Evolutionary conservation across 2,329 filamentous ascomycete species (phyloP).

Genomic region (Trichoderma sp.): DNA sequence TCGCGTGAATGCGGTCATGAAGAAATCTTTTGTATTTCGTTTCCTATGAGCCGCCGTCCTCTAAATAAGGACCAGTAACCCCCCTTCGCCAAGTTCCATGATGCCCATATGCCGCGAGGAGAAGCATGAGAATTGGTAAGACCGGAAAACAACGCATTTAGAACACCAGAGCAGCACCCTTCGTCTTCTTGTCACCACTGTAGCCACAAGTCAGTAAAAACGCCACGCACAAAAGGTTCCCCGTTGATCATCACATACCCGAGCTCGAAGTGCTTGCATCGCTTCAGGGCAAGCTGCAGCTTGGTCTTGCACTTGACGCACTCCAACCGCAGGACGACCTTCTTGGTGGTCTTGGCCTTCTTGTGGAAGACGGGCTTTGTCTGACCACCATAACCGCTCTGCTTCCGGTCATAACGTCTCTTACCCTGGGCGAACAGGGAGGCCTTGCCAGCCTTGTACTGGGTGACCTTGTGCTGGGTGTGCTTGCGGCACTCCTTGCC

Average conservation of each 20-base stretch:
- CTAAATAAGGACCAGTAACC: constrained; percentile 50
- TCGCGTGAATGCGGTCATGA: constrained; percentile 25
- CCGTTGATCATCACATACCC: constrained; percentile 70
- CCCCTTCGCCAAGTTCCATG: constrained; percentile 55
- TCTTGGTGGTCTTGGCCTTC: constrained; percentile 99
- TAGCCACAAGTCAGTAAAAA: constrained; percentile 48
- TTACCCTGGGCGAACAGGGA: constrained; percentile 98
- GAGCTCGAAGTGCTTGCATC: constrained; percentile 99
- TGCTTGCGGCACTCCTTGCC: constrained; percentile 91
- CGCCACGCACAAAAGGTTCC: not conserved
- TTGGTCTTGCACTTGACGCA: constrained; percentile 98
- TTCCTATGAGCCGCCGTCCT: constrained; percentile 50
- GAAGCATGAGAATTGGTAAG: constrained; percentile 49
- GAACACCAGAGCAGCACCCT: constrained; percentile 99
- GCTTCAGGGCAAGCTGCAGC: constrained; percentile 96
- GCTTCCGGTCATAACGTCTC: constrained; percentile 99
- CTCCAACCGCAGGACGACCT: constrained; percentile 97
- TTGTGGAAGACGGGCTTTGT: constrained; percentile 99
- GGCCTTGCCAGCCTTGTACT: constrained; percentile 97
- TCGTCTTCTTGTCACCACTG: constrained; percentile 99
- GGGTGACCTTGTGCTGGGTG: constrained; percentile 90
- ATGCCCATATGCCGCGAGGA: constrained; percentile 52
- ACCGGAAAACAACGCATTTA: constrained; percentile 67
- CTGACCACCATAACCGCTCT: constrained; percentile 99
- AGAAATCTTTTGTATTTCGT: constrained; percentile 42